These are phyloP conservation scores for Rossbeevera mucosa DNA, from an alignment of 768 basidiomycete species.

Conservation along the genomic window DNA sequence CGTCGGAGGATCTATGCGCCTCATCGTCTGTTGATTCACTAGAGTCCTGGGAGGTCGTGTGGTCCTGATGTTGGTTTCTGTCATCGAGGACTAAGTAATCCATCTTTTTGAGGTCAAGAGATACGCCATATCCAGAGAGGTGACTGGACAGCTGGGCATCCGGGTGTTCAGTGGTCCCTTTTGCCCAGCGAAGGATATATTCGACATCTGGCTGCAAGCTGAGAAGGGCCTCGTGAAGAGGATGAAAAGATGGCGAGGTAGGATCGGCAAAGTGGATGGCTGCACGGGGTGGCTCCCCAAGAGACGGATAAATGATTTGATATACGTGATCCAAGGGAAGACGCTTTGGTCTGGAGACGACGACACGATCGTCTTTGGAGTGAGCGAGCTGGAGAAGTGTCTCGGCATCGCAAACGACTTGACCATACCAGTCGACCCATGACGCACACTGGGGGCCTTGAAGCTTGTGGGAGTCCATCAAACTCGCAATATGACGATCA, in stretches of 20 bases:
- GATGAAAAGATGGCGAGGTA: conserved; percentile 60
- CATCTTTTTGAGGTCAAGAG: conserved; percentile 92
- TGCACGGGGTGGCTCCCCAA: conserved; percentile 50
- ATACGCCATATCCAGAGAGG: conserved; percentile 88
- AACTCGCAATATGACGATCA: conserved; percentile 31
- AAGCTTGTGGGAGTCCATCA: conserved; percentile 25
- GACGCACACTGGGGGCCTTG: conserved; percentile 45
- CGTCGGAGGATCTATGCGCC: conserved; percentile 12
- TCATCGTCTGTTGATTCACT: neutral
- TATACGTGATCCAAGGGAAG: conserved; percentile 78
- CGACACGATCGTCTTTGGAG: conserved; percentile 39
- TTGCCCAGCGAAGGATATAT: conserved; percentile 62
- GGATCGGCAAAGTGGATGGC: conserved; percentile 79
- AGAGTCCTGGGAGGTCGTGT: neutral
- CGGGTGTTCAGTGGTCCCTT: conserved; percentile 34
- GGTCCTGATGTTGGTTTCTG: conserved; percentile 35
- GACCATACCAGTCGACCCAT: conserved; percentile 85
- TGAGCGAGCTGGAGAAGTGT: conserved; percentile 51
- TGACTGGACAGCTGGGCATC: conserved; percentile 33
- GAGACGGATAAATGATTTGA: conserved; percentile 43
- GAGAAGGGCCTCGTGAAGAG: conserved; percentile 65
- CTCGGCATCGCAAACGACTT: conserved; percentile 63
- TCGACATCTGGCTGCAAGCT: conserved; percentile 47
- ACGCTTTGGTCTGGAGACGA: conserved; percentile 30
- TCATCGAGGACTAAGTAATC: conserved; percentile 96